Conservation (phyloP, 352 stramenopile genomes). For the Peronospora farinosa region DNA sequence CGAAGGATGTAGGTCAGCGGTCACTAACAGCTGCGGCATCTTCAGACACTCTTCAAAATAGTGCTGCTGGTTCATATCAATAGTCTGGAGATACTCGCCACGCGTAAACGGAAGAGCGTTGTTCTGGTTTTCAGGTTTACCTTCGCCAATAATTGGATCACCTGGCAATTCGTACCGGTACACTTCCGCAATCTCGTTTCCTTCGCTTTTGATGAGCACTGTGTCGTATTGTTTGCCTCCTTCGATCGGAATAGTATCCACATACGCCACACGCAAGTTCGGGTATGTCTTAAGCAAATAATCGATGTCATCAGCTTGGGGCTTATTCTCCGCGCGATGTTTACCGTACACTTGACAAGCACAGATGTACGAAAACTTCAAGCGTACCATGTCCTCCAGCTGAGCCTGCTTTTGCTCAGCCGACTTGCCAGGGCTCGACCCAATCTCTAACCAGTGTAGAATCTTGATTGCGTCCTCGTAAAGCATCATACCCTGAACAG, state of each 20-base stretch:
- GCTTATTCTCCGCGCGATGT: constrained; percentile 57
- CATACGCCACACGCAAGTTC: constrained; percentile 76
- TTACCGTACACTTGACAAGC: constrained; percentile 82
- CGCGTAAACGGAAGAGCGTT: constrained; percentile 81
- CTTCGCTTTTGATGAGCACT: constrained; percentile 66
- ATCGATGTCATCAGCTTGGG: constrained; percentile 68
- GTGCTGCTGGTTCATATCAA: constrained; percentile 89
- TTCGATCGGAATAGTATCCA: constrained; percentile 51
- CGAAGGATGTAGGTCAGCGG: constrained; percentile 53
- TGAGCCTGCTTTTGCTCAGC: constrained; percentile 69
- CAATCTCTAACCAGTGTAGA: constrained; percentile 75
- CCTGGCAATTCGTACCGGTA: constrained; percentile 76
- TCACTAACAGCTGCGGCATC: constrained; percentile 72
- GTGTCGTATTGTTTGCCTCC: constrained; percentile 46
- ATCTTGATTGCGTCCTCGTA: constrained; percentile 84
- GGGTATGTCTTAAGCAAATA: constrained; percentile 69
- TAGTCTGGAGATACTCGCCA: constrained; percentile 84
- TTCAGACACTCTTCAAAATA: constrained; percentile 87
- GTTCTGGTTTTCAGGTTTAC: constrained; percentile 87
- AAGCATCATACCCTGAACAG: constrained; percentile 77
- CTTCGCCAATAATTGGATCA: constrained; percentile 78
- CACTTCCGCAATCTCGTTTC: constrained; percentile 60
- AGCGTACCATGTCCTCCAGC: constrained; percentile 70
- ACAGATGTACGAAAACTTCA: constrained; percentile 83
- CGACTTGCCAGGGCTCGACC: constrained; percentile 52